Base-by-base conservation (phyloP, 1,284 basidiomycete species). In the Inonotus obliquus region DNA sequence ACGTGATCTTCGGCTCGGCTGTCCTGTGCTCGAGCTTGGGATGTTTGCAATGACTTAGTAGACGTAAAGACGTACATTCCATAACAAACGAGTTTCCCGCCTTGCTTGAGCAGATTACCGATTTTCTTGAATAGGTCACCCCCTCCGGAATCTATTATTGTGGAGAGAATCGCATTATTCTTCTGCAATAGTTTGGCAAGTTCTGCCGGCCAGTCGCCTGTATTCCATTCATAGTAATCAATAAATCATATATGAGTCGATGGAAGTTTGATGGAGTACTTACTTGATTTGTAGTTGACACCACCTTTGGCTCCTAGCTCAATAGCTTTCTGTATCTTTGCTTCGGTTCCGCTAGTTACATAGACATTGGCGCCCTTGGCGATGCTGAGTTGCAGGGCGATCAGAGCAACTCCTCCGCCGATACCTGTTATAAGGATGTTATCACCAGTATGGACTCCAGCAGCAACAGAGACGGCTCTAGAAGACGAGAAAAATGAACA, bases 121-220 rank as follows among this genome's bases (percentile, higher is more conserved):
- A 83, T 77, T 66, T 82, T 80, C n/a, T 70, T 75, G 70, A 86
- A 78, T 65, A 95, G 87, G 60, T 91, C 84, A 1, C 89, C 92
- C 4, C 92, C 93, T 1, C 82, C 90, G 5, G 88, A 87, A 71
- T 95, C 93, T 67, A 95, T 82, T 11, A 94, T 85, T n/a, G 81
- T 78, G 68, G 89, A 86, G 35, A 94, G 76, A 52, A 74, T 71
- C 0, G 73, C 63, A 6, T 70, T 67, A 11, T 80, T 70, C 54
- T 76, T 70, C 29, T 77, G 75, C 19, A 94, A 72, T 11, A 86
- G 69, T 6, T 72, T 69, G 0, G 67, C 77, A 3, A 94, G 80
- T 57, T 83, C 76, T 10, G 68, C 69, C 0, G 87, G 78, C 92
- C 92, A 94, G 32, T 83, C 74, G 54, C 77, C 88, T 87, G 60